These are phyloP conservation scores for Jaltomata sinuosa DNA, from an alignment of 257 asterid genomes.

Conservation along the genomic window DNA sequence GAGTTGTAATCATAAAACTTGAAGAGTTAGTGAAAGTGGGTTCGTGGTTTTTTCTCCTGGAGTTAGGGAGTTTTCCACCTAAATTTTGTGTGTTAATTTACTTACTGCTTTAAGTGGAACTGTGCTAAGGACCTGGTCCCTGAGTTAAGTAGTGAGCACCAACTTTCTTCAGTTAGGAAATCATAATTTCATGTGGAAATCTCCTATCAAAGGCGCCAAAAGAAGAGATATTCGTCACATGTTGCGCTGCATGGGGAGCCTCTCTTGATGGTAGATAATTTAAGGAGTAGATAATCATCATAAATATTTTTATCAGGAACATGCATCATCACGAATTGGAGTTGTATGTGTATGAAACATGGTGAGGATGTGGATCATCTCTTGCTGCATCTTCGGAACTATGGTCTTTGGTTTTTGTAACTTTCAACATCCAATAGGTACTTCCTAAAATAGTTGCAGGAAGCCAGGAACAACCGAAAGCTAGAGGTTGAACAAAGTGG, in stretches of 20 bases:
- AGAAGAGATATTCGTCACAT: neutral
- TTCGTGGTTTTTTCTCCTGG: too few relatives aligned
- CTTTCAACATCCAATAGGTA: neutral
- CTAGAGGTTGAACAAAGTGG: neutral
- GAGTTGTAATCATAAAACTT: too few relatives aligned
- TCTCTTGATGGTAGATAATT: neutral
- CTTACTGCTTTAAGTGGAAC: too few relatives aligned
- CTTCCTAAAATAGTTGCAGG: neutral
- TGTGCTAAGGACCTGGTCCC: too few relatives aligned
- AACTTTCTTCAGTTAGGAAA: too few relatives aligned
- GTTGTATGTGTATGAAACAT: neutral
- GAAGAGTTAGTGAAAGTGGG: too few relatives aligned
- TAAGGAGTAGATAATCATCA: neutral
- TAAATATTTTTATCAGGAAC: neutral
- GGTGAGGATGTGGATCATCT: neutral
- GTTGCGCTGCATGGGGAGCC: neutral
- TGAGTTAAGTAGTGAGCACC: too few relatives aligned
- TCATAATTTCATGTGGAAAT: neutral
- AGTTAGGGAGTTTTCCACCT: too few relatives aligned
- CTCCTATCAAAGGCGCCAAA: neutral
- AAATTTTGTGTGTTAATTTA: too few relatives aligned
- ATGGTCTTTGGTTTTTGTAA: neutral
- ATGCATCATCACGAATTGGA: neutral
- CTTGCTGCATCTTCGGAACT: neutral
- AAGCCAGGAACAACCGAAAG: neutral